Percentiles rank a stretch among this genome's conserved stretches.
Conservation (phyloP, 306 rosid species). For the Acacia crassicarpa region DNA sequence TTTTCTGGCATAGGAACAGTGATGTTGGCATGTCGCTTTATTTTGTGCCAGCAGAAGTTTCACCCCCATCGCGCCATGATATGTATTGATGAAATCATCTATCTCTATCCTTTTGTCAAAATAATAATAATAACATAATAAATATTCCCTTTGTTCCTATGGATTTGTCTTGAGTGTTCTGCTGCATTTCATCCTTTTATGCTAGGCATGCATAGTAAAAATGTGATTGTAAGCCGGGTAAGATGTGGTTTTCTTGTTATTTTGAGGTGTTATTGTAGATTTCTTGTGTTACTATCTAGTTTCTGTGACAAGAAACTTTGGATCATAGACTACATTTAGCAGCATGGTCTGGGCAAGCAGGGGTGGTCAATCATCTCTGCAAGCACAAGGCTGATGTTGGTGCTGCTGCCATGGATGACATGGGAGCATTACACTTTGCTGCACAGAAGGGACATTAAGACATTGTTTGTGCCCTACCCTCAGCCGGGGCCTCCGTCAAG, state of each 20-base stretch:
- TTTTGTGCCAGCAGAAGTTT: background rate
- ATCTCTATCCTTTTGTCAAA: background rate
- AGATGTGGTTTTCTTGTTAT: constrained; percentile 1
- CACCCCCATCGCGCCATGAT: background rate
- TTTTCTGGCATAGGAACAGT: background rate
- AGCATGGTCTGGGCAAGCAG: constrained; percentile 86
- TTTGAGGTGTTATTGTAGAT: constrained; percentile 3
- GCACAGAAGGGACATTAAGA: constrained; percentile 90
- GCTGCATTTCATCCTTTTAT: constrained; percentile 6
- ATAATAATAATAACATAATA: background rate
- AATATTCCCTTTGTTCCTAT: background rate
- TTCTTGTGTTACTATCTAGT: constrained; percentile 34
- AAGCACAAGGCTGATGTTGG: constrained; percentile 86
- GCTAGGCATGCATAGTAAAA: background rate
- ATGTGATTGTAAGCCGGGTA: background rate
- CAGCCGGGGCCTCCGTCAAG: constrained; percentile 68
- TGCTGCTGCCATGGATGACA: constrained; percentile 96
- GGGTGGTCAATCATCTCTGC: constrained; percentile 71
- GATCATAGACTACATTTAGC: constrained; percentile 80
- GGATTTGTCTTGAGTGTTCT: background rate
- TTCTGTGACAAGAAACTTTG: constrained; percentile 59
- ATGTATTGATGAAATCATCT: background rate
- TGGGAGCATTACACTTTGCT: constrained; percentile 94
- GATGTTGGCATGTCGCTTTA: constrained; percentile 15
- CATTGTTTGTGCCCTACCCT: constrained; percentile 54